Percentiles rank a stretch among this genome's conserved stretches.
These are phyloP conservation scores for Acidiella bohemica DNA, from an alignment of 495 filamentous ascomycete genomes.

Conservation along the genomic window DNA sequence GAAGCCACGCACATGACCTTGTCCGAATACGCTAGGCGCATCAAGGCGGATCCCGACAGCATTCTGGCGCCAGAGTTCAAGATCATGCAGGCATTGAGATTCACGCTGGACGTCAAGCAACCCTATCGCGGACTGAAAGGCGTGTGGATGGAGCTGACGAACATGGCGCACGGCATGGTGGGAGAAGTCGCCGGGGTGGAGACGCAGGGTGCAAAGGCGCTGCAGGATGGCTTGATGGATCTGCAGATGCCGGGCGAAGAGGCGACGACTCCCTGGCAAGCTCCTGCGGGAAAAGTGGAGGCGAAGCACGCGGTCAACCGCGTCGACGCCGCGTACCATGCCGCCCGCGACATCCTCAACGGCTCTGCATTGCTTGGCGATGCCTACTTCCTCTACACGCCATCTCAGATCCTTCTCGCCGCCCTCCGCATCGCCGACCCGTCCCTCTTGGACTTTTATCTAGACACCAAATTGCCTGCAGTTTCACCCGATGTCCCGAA, in stretches of 20 bases:
- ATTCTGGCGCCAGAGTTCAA: constrained; percentile 83
- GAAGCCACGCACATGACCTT: constrained; percentile 70
- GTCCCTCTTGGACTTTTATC: constrained; percentile 56
- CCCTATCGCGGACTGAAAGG: constrained; percentile 81
- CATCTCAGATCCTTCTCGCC: constrained; percentile 81
- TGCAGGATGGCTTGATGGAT: constrained; percentile 27
- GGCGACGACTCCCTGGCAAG: constrained; percentile 4
- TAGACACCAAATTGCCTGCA: constrained; percentile 51
- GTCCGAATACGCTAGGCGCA: constrained; percentile 43
- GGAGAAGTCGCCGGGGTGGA: constrained; percentile 29
- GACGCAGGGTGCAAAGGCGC: constrained; percentile 28
- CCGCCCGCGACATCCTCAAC: constrained; percentile 59
- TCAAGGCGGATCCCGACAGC: constrained; percentile 58
- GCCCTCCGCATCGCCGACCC: constrained; percentile 62
- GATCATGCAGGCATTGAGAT: constrained; percentile 82
- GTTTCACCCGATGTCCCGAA: constrained; percentile 26
- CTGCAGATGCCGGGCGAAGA: constrained; percentile 17
- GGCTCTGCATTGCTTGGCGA: constrained; percentile 74
- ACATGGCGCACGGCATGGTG: constrained; percentile 42
- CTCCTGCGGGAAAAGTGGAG: constrained; percentile 1
- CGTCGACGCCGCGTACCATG: constrained; percentile 53
- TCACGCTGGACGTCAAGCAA: constrained; percentile 84
- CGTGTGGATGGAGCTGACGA: constrained; percentile 67
- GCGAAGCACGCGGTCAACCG: constrained; percentile 29
- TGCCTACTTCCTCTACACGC: constrained; percentile 90